Evolutionary conservation across 306 rosid genomes (phyloP), one percentile per base, ranked within the genome.

Genomic region (Ochetophila trinervis): DNA sequence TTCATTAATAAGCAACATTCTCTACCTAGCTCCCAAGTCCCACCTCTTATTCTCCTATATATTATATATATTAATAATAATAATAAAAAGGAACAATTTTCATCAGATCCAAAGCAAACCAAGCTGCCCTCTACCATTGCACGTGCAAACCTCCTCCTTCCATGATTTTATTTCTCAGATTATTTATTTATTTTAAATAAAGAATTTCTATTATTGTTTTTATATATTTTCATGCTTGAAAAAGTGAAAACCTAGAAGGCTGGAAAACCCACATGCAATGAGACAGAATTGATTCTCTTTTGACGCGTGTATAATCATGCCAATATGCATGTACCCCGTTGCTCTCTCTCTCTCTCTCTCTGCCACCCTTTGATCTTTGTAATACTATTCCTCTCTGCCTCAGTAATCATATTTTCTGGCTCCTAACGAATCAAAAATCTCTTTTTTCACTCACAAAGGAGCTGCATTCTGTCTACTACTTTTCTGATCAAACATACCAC

Each of bases 51-150:
- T 71, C 69, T 51, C 48, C 44, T 51, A 10, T 4, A 32, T 3
- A 14, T 45, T 51, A 10, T 4, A 32, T 3, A 14, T 45, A 12
- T 2, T 7, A 57, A 47, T 6, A 50, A 16, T 10, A 37, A 8
- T 18, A 19, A 51, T 13, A 32, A 53, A 27, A 61, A 71, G 67
- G 49, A 15, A 22, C 14, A 23, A 61, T 1, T 14, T 74, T 85
- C 88, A 63, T 60, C 97, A 88, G 95, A 91, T 91, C 97, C 96
- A 71, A 80, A 57, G 53, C 75, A 69, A 76, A 59, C 65, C 63
- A 40, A n/a, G 15, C 6, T 12, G 74, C 72, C 51, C 80, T 53
- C 69, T 71, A 73, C 61, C 52, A 35, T 51, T 65, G 62, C 95
- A 90, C 87, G 87, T 88, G 89, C 83, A 64, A 5, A 49, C 70